These are phyloP conservation scores for Chrysoporthe puriensis DNA, from an alignment of 2,329 filamentous ascomycete species.

Conservation along the genomic window DNA sequence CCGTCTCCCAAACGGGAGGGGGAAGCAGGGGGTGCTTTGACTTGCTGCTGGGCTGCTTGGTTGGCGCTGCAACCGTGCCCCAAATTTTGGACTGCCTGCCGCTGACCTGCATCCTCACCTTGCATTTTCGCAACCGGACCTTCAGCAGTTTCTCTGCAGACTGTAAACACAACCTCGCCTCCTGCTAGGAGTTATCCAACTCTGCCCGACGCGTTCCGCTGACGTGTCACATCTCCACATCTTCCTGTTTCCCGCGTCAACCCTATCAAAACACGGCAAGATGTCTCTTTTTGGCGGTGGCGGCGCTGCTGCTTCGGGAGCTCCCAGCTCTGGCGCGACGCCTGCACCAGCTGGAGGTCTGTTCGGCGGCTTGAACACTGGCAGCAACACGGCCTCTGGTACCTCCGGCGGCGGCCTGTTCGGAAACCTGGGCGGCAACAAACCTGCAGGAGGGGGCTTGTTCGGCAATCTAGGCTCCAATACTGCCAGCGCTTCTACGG, in stretches of 20 bases:
- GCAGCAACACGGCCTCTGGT: constrained; percentile 29
- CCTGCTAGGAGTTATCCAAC: constrained; percentile 12
- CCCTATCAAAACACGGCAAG: constrained; percentile 20
- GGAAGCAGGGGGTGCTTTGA: too few relatives aligned
- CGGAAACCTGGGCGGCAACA: constrained; percentile 4
- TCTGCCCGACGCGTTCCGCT: constrained; percentile 25
- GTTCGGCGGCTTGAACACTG: constrained; percentile 35
- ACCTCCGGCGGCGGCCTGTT: constrained; percentile 30
- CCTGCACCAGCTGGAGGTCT: constrained; percentile 35
- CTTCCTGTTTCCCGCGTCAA: constrained; percentile 8
- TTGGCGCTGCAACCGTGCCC: not conserved
- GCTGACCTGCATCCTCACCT: constrained; percentile 12
- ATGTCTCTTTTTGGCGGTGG: constrained; percentile 34
- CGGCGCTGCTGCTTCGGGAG: constrained; percentile 24
- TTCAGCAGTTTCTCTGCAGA: constrained; percentile 8
- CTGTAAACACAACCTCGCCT: constrained; percentile 28
- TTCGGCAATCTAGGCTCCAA: constrained; percentile 6
- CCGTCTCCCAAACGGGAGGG: not conserved
- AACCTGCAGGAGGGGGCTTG: constrained; percentile 9
- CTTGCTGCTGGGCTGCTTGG: not conserved
- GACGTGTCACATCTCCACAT: constrained; percentile 24
- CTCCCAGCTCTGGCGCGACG: constrained; percentile 23
- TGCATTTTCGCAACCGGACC: constrained; percentile 12
- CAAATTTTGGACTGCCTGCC: constrained; percentile 18
- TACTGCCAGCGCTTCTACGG: not conserved